A percentile compares a stretch with the other conserved stretches of the same genome.
phyloP scores from a whole-genome alignment of 176 grass and related monocot species.

The Pontederia paniculata region DNA sequence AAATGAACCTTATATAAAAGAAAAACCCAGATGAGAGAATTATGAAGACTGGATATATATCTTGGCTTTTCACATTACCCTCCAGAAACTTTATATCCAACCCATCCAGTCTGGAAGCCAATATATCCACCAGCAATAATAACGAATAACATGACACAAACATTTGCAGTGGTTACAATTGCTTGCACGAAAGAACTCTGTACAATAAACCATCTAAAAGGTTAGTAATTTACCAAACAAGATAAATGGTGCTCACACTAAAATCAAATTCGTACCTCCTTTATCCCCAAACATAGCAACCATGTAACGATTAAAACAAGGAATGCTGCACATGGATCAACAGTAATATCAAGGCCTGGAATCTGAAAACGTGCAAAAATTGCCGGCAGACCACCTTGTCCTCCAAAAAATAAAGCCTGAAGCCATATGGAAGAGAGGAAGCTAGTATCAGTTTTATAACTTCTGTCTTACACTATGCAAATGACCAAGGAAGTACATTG shows the following conservation, averaged over 20 bases:
- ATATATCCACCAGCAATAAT: slow-evolving; percentile 77
- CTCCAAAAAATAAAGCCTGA: slow-evolving; percentile 83
- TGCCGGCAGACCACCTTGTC: slow-evolving; percentile 59
- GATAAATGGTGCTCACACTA: background rate
- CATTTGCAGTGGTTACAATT: slow-evolving; percentile 64
- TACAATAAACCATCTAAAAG: background rate
- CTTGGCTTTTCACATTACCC: slow-evolving; percentile 38
- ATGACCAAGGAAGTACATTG: background rate
- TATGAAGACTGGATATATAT: slow-evolving; percentile 14
- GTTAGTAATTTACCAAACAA: background rate
- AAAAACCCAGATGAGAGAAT: background rate
- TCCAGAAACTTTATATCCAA: slow-evolving; percentile 44
- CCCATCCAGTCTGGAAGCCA: slow-evolving; percentile 73
- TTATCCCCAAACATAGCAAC: slow-evolving; percentile 75
- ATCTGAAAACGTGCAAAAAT: slow-evolving; percentile 53
- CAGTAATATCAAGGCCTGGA: slow-evolving; percentile 43
- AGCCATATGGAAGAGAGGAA: background rate
- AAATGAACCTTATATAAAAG: slow-evolving; percentile 13
- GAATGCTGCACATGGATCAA: slow-evolving; percentile 92
- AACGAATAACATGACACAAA: slow-evolving; percentile 66
- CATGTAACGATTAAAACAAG: slow-evolving; percentile 73
- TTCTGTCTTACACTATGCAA: slow-evolving; percentile 2
- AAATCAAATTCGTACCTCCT: slow-evolving; percentile 44
- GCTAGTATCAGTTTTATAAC: background rate
- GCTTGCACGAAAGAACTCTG: slow-evolving; percentile 84